phyloP scores from a whole-genome alignment of 345 rosid species.

The Rubroshorea leprosula region DNA sequence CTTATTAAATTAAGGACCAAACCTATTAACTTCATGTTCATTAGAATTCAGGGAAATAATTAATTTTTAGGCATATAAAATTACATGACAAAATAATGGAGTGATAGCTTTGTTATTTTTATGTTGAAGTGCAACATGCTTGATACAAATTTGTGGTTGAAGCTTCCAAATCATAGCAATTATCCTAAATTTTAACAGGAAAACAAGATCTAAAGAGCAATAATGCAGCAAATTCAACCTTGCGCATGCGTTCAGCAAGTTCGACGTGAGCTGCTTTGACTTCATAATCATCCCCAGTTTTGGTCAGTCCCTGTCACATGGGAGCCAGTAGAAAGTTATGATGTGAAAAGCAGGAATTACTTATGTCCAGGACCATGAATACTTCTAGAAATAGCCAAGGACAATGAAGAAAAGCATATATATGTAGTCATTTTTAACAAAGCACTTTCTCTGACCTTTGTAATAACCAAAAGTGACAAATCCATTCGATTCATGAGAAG shows the following conservation, averaged over 20 bases:
- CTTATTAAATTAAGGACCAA: too few species aligned
- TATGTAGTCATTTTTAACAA: constrained; percentile 12
- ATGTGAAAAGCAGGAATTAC: constrained; percentile 3
- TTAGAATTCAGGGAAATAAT: too few species aligned
- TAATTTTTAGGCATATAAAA: too few species aligned
- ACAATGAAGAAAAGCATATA: constrained; percentile 2
- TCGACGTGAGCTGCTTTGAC: constrained; percentile 94
- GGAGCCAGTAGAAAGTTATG: constrained; percentile 16
- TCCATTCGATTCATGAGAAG: constrained; percentile 98
- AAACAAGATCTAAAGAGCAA: neutral
- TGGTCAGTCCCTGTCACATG: constrained; percentile 75
- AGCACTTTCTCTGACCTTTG: constrained; percentile 51
- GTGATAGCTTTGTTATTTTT: too few species aligned
- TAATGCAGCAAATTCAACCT: too few species aligned
- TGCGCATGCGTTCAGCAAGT: constrained; percentile 99
- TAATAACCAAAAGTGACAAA: constrained; percentile 92
- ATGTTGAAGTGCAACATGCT: neutral
- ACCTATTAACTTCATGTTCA: too few species aligned
- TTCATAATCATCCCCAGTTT: constrained; percentile 93
- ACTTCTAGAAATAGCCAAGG: constrained; percentile 2
- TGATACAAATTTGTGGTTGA: neutral
- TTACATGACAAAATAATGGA: neutral
- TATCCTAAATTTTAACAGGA: too few species aligned
- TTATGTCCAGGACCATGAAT: constrained; percentile 6
- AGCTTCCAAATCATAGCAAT: neutral